Conservation (phyloP, 176 grass and related monocot genomes). For the Ensete glaucum region DNA sequence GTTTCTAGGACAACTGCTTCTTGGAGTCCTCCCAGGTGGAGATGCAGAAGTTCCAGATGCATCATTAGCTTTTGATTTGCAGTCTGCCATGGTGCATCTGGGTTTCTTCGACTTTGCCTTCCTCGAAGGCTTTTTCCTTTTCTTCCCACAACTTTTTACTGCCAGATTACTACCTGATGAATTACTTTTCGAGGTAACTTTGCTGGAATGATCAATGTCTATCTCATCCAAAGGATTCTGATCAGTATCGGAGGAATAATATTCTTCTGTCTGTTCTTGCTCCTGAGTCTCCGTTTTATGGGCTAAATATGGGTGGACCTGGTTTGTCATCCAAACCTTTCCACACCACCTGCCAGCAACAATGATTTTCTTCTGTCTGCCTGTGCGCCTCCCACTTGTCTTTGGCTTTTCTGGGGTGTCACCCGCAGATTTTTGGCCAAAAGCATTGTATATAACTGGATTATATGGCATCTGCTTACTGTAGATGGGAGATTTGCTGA, state of each 20-base stretch:
- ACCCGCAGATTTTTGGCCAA: constrained; percentile 54
- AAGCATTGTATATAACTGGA: constrained; percentile 87
- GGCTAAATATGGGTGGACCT: constrained; percentile 76
- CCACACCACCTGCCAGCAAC: constrained; percentile 89
- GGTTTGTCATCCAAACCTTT: constrained; percentile 96
- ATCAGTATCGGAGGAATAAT: constrained; percentile 6
- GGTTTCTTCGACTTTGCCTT: constrained; percentile 38
- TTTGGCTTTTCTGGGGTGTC: constrained; percentile 21
- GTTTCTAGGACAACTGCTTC: background rate
- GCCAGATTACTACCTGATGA: constrained; percentile 16
- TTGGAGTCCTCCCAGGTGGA: background rate
- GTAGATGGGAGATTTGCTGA: constrained; percentile 94
- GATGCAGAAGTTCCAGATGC: background rate
- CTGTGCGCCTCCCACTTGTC: constrained; percentile 22
- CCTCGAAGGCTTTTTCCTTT: constrained; percentile 25
- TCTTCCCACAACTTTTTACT: constrained; percentile 31
- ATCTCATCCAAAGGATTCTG: constrained; percentile 17
- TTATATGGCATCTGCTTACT: constrained; percentile 97
- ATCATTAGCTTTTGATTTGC: constrained; percentile 12
- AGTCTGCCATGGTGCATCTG: constrained; percentile 20
- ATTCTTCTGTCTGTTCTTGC: constrained; percentile 18
- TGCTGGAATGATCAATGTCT: constrained; percentile 27
- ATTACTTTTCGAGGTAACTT: constrained; percentile 7
- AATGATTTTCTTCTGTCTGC: constrained; percentile 71
- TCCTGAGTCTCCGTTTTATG: constrained; percentile 31